These are phyloP conservation scores for Phaeoacremonium minimum DNA, from an alignment of 2,329 filamentous ascomycete species.

Conservation along the genomic window DNA sequence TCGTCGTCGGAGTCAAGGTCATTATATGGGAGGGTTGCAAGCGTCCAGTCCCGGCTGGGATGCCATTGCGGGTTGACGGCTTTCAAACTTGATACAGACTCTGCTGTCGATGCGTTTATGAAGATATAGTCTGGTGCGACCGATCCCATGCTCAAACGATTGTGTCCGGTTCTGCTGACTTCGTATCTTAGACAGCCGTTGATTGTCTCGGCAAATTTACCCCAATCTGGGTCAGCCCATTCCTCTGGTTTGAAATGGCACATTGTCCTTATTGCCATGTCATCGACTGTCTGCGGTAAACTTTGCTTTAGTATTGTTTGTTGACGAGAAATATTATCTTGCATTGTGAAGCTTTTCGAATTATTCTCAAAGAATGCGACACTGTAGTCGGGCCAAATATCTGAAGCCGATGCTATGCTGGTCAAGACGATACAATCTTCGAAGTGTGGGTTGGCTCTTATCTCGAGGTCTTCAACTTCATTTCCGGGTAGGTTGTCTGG, in stretches of 20 bases:
- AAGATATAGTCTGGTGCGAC: slow-evolving; percentile 31
- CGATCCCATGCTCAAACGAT: slow-evolving; percentile 24
- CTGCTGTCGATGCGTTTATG: slow-evolving; percentile 27
- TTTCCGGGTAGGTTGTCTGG: too few relatives aligned
- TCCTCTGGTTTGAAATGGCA: slow-evolving; percentile 12
- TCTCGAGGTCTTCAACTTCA: too few relatives aligned
- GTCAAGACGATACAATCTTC: background rate
- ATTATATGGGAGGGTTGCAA: slow-evolving; percentile 37
- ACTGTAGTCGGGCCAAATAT: slow-evolving; percentile 24
- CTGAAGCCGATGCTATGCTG: background rate
- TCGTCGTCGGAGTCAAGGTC: slow-evolving; percentile 25
- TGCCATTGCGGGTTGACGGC: slow-evolving; percentile 28
- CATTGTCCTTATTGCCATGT: slow-evolving; percentile 22
- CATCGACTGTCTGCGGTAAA: slow-evolving; percentile 22
- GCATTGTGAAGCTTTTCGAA: slow-evolving; percentile 33
- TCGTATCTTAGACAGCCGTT: too few relatives aligned
- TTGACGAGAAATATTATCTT: slow-evolving; percentile 37
- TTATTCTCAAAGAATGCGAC: slow-evolving; percentile 28
- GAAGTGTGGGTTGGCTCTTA: too few relatives aligned
- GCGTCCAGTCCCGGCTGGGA: slow-evolving; percentile 30
- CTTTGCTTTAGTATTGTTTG: slow-evolving; percentile 27
- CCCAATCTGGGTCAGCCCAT: slow-evolving; percentile 20
- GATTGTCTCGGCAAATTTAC: too few relatives aligned
- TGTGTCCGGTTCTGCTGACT: too few relatives aligned
- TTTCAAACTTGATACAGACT: slow-evolving; percentile 15